phyloP scores from a whole-genome alignment of 1,139 yeast genomes.

The Scheffersomyces segobiensis region DNA sequence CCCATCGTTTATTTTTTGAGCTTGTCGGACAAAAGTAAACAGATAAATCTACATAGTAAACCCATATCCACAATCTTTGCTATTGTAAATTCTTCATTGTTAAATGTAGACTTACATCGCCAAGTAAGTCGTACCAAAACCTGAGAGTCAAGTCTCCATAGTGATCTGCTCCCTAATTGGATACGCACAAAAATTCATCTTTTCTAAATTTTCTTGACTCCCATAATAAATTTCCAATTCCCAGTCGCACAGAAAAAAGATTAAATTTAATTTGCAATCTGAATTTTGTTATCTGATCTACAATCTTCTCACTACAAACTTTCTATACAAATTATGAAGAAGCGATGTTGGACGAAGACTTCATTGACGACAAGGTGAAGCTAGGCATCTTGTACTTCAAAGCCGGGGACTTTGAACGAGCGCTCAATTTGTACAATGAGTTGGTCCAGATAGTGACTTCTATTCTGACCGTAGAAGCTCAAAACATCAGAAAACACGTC shows the following conservation, averaged over 20 bases:
- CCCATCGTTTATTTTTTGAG: neutral
- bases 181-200: too few relatives aligned
- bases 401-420: conserved; percentile 21
- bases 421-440: conserved; percentile 17
- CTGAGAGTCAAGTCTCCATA: too few relatives aligned
- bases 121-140: too few relatives aligned
- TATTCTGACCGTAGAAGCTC: conserved; percentile 14
- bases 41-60: too few relatives aligned
- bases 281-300: neutral
- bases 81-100: too few relatives aligned
- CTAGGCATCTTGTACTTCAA: conserved; percentile 37
- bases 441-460: conserved; percentile 16
- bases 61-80: too few relatives aligned
- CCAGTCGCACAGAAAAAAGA: neutral
- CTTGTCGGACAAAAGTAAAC: too few relatives aligned
- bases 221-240: neutral
- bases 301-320: neutral
- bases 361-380: conserved; percentile 28
- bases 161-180: too few relatives aligned
- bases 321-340: neutral
- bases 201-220: too few relatives aligned
- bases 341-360: conserved; percentile 13
- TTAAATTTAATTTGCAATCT: neutral
- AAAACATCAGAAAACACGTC: conserved; percentile 16
- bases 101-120: too few relatives aligned